Percentiles rank a stretch among this genome's conserved stretches.
Evolutionary conservation across 805 yeast species (phyloP).

Genomic region (Ogataea naganishii): DNA sequence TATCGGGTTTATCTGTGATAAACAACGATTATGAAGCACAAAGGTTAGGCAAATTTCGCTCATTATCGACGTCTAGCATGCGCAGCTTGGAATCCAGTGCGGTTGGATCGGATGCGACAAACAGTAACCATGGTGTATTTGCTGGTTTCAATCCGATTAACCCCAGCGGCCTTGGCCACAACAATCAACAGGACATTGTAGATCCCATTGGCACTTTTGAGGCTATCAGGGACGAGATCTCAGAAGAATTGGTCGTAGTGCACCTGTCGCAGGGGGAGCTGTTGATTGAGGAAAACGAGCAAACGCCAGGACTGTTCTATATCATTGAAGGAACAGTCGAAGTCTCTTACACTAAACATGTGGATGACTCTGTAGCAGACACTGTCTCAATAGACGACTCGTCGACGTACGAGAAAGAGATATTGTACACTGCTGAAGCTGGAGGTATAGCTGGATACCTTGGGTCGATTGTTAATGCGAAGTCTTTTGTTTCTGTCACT

Average conservation of each 20-base stretch:
- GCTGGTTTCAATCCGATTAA: too few species aligned
- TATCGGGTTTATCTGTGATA: conserved; percentile 11
- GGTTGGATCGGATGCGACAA: too few species aligned
- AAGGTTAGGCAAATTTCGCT: too few species aligned
- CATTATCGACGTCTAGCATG: too few species aligned
- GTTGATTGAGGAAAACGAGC: conserved; percentile 55
- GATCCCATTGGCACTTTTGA: conserved; percentile 38
- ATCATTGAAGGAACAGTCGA: conserved; percentile 74
- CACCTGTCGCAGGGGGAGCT: conserved; percentile 43
- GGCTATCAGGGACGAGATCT: conserved; percentile 46
- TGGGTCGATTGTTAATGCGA: conserved; percentile 70
- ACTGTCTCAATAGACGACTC: background rate
- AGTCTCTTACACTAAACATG: conserved; percentile 38
- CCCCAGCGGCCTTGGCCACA: too few species aligned
- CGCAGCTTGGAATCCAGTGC: background rate
- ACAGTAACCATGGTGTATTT: too few species aligned
- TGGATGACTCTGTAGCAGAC: conserved; percentile 7
- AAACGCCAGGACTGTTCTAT: conserved; percentile 69
- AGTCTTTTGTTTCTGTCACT: conserved; percentile 63
- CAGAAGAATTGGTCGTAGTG: conserved; percentile 49
- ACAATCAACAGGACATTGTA: too few species aligned
- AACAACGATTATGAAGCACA: conserved; percentile 2
- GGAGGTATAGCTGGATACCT: conserved; percentile 89
- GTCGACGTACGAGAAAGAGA: conserved; percentile 22
- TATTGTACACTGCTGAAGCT: conserved; percentile 48